Evolutionary conservation across 306 rosid species (phyloP), one percentile per base, ranked within the genome.

Genomic region (Malus sieversii): DNA sequence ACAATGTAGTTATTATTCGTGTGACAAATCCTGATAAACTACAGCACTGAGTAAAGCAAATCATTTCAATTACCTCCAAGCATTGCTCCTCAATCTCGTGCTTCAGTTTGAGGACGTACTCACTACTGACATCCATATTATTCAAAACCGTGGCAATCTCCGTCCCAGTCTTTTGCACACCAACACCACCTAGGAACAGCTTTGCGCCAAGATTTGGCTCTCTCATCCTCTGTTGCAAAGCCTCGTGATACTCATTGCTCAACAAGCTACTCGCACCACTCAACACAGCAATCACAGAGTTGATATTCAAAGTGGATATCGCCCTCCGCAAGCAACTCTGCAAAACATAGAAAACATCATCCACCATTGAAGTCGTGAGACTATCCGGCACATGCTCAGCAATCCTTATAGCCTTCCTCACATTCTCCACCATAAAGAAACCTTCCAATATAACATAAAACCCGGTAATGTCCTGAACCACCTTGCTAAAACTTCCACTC

Each of bases 371-470:
- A 58, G 99, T 92, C 10, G 97, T 92, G 55, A 95, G 93, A 87
- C 97, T 90, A 45, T 92, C 97, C 29, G 90, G 90, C 51, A 85
- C 97, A 5, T 85, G 91, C 81, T 95, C 99, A 73, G 92, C 97
- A 23, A 95, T 95, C 85, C 79, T 78, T 53, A 90, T 89, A 7
- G 99, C 99, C 78, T 95, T 95, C 82, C 97, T 89, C 60, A 89
- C 97, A 82, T 91, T 95, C 85, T 95, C 99, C 73, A 95, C 97
- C 97, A 95, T 95, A 86, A 90, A 95, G 75, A 90, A 95, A 23
- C 99, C 99, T 80, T 95, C 99, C 1, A 95, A 82, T 81, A 92
- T 88, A 53, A 95, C 96, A 5, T 92, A 95, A 80, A 92, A 94
- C 62, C 97, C 98, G 0, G 97, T 94, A 64, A 94, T 64, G 40